These are phyloP conservation scores for Dendrobium huoshanense DNA, from an alignment of 106 monocot genomes.

Conservation along the genomic window DNA sequence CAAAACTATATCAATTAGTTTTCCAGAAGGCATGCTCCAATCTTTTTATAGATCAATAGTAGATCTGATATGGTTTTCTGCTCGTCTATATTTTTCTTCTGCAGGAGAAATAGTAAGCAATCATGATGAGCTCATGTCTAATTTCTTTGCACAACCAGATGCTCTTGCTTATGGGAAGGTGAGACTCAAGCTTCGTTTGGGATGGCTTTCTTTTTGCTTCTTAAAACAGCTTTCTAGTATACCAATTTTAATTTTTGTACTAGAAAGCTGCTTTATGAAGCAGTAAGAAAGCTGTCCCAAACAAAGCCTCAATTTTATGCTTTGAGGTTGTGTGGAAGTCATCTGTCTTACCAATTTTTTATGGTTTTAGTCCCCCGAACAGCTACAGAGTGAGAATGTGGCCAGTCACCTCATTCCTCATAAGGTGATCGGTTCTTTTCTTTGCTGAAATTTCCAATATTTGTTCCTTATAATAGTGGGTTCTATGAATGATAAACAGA, in stretches of 20 bases:
- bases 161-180: slow-evolving; percentile 99
- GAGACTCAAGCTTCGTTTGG: neutral
- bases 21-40: neutral
- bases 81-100: slow-evolving; percentile 1
- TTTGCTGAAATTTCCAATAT: neutral
- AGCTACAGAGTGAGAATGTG: slow-evolving; percentile 61
- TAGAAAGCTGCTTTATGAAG: no score
- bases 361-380: slow-evolving; percentile 53
- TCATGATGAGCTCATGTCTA: slow-evolving; percentile 99
- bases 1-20: neutral
- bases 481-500: slow-evolving; percentile 38
- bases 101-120: slow-evolving; percentile 83
- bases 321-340: neutral
- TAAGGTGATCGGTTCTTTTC: slow-evolving; percentile 47
- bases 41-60: neutral
- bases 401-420: slow-evolving; percentile 75
- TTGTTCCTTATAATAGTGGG: neutral
- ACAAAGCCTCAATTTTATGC: neutral
- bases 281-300: no score
- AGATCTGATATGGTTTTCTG: neutral
- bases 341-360: neutral
- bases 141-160: slow-evolving; percentile 99
- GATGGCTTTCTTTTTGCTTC: no score
- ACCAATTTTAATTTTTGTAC: no score
- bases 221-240: no score